These are phyloP conservation scores for Nothophoma quercina DNA, from an alignment of 2,329 filamentous ascomycete genomes.

Conservation along the genomic window DNA sequence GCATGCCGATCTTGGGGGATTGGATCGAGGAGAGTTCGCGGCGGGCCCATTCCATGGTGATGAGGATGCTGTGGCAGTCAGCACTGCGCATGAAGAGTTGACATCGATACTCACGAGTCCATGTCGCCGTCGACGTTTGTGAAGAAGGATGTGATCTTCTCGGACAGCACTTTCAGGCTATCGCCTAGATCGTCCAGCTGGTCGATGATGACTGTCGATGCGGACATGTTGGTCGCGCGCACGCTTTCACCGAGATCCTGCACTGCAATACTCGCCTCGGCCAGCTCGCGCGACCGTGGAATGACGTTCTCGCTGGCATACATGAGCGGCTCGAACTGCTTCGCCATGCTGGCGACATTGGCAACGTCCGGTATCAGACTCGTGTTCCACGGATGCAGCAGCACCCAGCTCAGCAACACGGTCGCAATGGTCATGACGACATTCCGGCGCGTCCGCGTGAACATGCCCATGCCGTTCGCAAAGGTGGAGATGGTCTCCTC, in stretches of 20 bases:
- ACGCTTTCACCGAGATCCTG: constrained; percentile 95
- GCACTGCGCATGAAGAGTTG: not conserved
- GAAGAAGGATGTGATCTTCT: constrained; percentile 91
- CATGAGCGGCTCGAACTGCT: constrained; percentile 91
- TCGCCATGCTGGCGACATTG: constrained; percentile 87
- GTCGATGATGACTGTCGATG: constrained; percentile 82
- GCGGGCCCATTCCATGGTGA: constrained; percentile 96
- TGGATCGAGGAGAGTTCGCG: constrained; percentile 72
- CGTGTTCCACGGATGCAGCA: constrained; percentile 70
- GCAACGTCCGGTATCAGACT: constrained; percentile 82
- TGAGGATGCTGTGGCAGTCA: constrained; percentile 70
- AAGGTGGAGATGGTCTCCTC: constrained; percentile 74
- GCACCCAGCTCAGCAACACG: constrained; percentile 69
- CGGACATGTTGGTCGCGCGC: constrained; percentile 87
- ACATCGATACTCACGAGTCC: constrained; percentile 66
- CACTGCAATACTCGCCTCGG: constrained; percentile 90
- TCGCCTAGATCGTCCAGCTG: constrained; percentile 88
- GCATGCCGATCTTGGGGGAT: constrained; percentile 57
- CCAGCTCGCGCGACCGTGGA: constrained; percentile 83
- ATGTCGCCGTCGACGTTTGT: constrained; percentile 92
- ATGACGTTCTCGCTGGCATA: constrained; percentile 93
- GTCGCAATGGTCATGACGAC: constrained; percentile 68
- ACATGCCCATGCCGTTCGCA: constrained; percentile 64
- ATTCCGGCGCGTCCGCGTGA: constrained; percentile 75
- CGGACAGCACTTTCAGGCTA: constrained; percentile 80